A percentile compares a stretch with the other conserved stretches of the same genome.
These are phyloP conservation scores for Phlegmacium glaucopus DNA, from an alignment of 768 basidiomycete genomes.

Conservation along the genomic window DNA sequence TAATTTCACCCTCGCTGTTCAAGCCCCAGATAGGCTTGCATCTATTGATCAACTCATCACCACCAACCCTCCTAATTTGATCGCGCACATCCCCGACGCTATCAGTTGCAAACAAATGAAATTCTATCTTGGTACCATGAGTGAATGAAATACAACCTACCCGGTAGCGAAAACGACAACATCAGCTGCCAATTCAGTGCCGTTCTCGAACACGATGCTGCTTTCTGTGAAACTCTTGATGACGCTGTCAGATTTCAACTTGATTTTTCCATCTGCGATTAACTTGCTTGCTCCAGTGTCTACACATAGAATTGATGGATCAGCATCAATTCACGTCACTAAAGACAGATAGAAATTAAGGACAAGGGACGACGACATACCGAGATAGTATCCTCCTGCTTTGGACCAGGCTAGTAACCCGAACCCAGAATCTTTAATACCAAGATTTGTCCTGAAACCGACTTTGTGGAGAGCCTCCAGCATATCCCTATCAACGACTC, in stretches of 20 bases:
- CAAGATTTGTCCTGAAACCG: constrained; percentile 44
- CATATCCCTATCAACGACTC: constrained; percentile 21
- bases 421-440: constrained; percentile 36
- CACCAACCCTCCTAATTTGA: constrained; percentile 25
- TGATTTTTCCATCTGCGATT: constrained; percentile 67
- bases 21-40: constrained; percentile 55
- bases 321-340: neutral
- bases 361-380: no score
- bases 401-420: constrained; percentile 26
- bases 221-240: constrained; percentile 42
- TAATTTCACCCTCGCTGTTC: constrained; percentile 60
- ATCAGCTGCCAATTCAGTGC: constrained; percentile 45
- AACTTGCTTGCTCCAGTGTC: constrained; percentile 59
- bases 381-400: constrained; percentile 37
- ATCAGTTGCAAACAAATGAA: constrained; percentile 19
- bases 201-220: constrained; percentile 47
- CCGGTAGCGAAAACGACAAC: constrained; percentile 61
- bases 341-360: no score
- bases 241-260: constrained; percentile 58
- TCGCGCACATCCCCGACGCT: constrained; percentile 42
- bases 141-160: constrained; percentile 22
- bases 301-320: constrained; percentile 12
- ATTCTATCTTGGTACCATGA: neutral
- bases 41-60: constrained; percentile 19
- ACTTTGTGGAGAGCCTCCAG: constrained; percentile 37